Evolutionary conservation across 129 eudicot genomes (phyloP), one percentile per base, ranked within the genome.

Genomic region (Artemisia tridentata): DNA sequence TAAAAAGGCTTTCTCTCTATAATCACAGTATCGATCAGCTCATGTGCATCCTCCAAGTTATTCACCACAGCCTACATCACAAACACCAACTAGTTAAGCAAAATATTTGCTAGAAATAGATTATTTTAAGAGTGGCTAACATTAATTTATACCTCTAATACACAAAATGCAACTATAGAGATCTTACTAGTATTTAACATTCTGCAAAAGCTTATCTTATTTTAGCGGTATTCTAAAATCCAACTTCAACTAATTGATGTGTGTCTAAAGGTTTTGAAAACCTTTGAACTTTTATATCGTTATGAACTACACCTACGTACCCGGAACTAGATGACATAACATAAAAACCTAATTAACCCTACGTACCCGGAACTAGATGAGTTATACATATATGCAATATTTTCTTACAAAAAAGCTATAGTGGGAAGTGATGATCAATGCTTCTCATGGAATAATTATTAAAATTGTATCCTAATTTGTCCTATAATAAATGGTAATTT

Each of bases 1-100:
- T 88, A 88, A 16, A 86, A 91, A 12, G 96, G 96, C 72, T 88
- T 88, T 69, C 96, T 88, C 75, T 88, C 91, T 75, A 86, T 88
- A 77, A 88, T 88, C 9, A 91, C 96, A 7, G 91, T 88, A 71
- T 88, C 96, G 11, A 88, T 88, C 59, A 77, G 69, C 62, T 83
- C 91, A 69, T 88, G 96, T 19, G 96, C 96, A 78, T 84, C 89
- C 17, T 88, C 96, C 86, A 88, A 58, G 75, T 85, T 81, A 68
- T 86, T 88, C 79, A 88, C 96, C 82, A 88, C 87, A 77, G 91
- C 87, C 96, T 88, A 29, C 16, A 3, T 29, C 38, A 45, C 59
- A 51, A 79, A 46, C 52, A 75, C 20, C 27, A 51, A 45, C 1
- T 45, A 16, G 38, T 74, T 13, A 34, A 17, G 11, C 62, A 59